Evolutionary conservation across 192 early-diverging fungal species (phyloP), one percentile per base, ranked within the genome.

Genomic region (Entomortierella lignicola): DNA sequence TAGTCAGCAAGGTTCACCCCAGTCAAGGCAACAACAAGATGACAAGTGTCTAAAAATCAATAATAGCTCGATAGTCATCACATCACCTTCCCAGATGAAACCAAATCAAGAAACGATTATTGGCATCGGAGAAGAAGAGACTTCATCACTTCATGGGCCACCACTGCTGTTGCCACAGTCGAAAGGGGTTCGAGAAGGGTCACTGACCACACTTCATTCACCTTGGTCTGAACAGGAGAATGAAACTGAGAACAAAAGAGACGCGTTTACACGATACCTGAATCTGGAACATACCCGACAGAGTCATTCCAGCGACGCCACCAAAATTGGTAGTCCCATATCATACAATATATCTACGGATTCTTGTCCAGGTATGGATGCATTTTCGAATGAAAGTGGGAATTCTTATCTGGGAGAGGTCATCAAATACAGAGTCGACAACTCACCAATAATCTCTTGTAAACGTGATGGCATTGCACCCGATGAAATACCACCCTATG

Each of bases 301-400:
- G 34, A 65, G 63, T 23, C 48, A 41, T 53, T 65, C 52, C 25
- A 65, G 63, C 12, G 63, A 55, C 13, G 26, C 25, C 11, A 65
- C 63, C 0, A 65, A 65, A 23, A 34, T 55, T 8, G 51, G 50
- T 21, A 60, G 59, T 18, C 34, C 63, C 2, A 20, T 47, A 15
- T 15, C 20, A 47, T 15, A 12, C 2, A 12, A 4, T 15, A 47
- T 12, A 2, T 15, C 44, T 15, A 47, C 12, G 17, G 44, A 47
- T 47, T 15, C 44, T 15, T 47, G 5, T 47, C 4, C 20, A 15
- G 17, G 44, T 20, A 12, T 47, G 44, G 20, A 47, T 20, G 2
- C 4, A 20, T 47, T 47, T 15, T 4, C 44, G n/a, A n/a, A n/a
- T n/a, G n/a, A n/a, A n/a, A n/a, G n/a, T n/a, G n/a, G n/a, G n/a